A percentile compares a stretch with the other conserved stretches of the same genome.
These are phyloP conservation scores for Vanderwaltozyma yarrowii DNA, from an alignment of 805 yeast species.

Conservation along the genomic window DNA sequence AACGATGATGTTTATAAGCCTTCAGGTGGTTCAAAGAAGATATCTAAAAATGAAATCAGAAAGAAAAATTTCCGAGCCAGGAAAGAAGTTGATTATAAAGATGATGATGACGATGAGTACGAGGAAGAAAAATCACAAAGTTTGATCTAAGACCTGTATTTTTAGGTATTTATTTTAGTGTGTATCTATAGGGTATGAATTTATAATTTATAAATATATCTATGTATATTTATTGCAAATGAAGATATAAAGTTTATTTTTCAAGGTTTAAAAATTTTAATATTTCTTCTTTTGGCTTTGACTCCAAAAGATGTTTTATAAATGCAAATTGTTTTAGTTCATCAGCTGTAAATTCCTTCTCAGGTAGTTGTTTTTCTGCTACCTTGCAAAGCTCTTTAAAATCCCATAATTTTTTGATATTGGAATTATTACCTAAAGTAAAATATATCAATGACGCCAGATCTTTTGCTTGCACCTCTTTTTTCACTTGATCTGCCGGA, in stretches of 20 bases:
- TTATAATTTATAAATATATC: not conserved
- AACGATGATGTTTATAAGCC: constrained; percentile 15
- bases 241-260: not conserved
- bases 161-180: not conserved
- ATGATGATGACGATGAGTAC: constrained; percentile 30
- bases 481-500: not conserved
- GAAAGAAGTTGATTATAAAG: constrained; percentile 29
- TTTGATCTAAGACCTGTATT: not conserved
- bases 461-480: constrained; percentile 6
- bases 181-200: not conserved
- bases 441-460: constrained; percentile 28
- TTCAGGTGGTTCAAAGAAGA: constrained; percentile 6
- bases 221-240: not conserved
- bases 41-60: constrained; percentile 15
- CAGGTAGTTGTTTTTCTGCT: constrained; percentile 25
- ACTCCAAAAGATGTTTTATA: constrained; percentile 50
- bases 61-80: constrained; percentile 34
- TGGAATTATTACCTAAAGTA: constrained; percentile 26
- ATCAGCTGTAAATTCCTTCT: constrained; percentile 1
- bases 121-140: constrained; percentile 23
- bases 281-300: constrained; percentile 61
- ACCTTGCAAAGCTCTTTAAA: constrained; percentile 39
- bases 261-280: constrained; percentile 43
- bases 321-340: constrained; percentile 45
- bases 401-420: constrained; percentile 30